These are phyloP conservation scores for Leccinum pellstonianum DNA, from an alignment of 768 basidiomycete genomes.

Conservation along the genomic window DNA sequence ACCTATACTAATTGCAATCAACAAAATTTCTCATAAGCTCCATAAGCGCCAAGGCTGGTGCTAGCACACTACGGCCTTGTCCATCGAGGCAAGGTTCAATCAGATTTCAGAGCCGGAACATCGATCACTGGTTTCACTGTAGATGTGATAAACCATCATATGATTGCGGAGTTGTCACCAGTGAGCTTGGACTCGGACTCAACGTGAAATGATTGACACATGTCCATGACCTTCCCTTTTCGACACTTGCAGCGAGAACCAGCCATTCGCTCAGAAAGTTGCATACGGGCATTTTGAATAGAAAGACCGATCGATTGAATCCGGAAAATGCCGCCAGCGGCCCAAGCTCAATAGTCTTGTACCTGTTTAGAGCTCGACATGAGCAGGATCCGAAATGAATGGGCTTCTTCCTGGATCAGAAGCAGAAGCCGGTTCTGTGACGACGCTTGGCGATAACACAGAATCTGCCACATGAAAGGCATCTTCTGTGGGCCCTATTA, in stretches of 20 bases:
- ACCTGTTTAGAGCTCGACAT: slow-evolving; percentile 19
- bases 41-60: too few species aligned
- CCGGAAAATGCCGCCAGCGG: background rate
- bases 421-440: background rate
- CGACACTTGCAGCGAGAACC: background rate
- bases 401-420: slow-evolving; percentile 2
- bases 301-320: background rate
- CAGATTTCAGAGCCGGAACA: background rate
- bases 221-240: background rate
- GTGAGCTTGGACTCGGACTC: background rate
- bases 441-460: background rate
- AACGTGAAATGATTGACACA: background rate
- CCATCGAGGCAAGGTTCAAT: background rate
- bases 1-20: background rate
- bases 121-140: background rate
- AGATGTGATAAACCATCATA: background rate
- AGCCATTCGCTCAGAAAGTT: background rate
- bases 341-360: background rate
- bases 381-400: slow-evolving; percentile 4
- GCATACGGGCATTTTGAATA: background rate
- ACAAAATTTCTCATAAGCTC: background rate
- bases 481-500: background rate
- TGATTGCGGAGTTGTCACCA: background rate
- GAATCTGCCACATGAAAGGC: background rate
- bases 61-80: background rate